phyloP scores from a whole-genome alignment of 371 early-diverging fungal genomes.

The Mortierella sp. region DNA sequence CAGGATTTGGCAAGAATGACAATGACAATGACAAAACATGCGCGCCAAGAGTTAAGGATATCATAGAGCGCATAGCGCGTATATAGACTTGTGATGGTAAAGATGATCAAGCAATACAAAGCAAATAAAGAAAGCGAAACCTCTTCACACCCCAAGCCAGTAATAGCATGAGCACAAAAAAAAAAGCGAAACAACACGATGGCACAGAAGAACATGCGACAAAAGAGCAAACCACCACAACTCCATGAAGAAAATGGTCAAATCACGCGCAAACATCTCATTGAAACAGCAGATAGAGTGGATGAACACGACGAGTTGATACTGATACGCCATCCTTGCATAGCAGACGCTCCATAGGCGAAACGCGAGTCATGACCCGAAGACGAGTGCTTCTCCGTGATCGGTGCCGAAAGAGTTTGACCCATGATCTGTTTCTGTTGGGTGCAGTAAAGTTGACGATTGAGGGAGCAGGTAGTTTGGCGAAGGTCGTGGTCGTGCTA shows the following conservation, averaged over 20 bases:
- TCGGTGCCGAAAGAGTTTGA: slow-evolving; percentile 94
- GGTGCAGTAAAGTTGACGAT: not conserved
- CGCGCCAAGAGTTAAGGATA: slow-evolving; percentile 27
- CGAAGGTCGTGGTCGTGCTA: not conserved
- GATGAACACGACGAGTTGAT: slow-evolving; percentile 56
- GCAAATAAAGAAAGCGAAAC: not conserved
- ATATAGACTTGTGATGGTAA: slow-evolving; percentile 4
- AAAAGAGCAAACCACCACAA: slow-evolving; percentile 3
- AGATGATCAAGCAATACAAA: not conserved
- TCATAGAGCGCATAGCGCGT: slow-evolving; percentile 10
- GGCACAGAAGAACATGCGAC: slow-evolving; percentile 3
- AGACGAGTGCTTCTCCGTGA: slow-evolving; percentile 87
- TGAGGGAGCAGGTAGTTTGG: not conserved
- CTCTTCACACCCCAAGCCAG: not conserved
- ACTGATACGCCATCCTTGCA: slow-evolving; percentile 99
- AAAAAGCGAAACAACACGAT: not conserved
- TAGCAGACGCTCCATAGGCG: slow-evolving; percentile 86
- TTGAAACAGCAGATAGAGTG: not conserved
- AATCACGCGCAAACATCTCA: not conserved
- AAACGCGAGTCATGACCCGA: slow-evolving; percentile 77
- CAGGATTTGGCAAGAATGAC: not conserved
- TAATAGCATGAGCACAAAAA: not conserved
- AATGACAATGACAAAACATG: not conserved
- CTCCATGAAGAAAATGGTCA: not conserved
- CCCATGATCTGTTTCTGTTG: slow-evolving; percentile 73